Percentiles rank a stretch among this genome's conserved stretches.
phyloP scores from a whole-genome alignment of 371 early-diverging fungal species.

The Circinella umbellata region DNA sequence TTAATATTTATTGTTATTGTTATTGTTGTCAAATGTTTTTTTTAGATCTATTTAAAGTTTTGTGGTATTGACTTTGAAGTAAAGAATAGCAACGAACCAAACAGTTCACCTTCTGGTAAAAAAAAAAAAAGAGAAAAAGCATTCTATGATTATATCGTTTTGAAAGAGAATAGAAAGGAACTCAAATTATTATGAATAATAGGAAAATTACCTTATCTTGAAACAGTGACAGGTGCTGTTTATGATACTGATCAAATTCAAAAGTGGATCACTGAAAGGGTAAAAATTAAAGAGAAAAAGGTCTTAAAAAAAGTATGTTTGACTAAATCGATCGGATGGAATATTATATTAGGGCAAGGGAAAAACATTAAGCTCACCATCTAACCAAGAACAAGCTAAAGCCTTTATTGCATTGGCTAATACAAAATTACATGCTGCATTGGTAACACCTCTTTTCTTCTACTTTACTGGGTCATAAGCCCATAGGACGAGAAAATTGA shows the following conservation, averaged over 20 bases:
- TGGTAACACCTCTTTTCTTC: slow-evolving; percentile 28
- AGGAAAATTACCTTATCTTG: slow-evolving; percentile 51
- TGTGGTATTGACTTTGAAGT: slow-evolving; percentile 44
- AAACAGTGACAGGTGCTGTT: slow-evolving; percentile 41
- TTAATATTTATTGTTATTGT: neutral
- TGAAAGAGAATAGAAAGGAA: neutral
- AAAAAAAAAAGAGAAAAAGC: neutral
- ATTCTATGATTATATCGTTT: neutral
- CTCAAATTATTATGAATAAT: neutral
- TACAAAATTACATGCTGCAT: slow-evolving; percentile 47
- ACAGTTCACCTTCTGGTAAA: slow-evolving; percentile 48
- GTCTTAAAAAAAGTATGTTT: neutral
- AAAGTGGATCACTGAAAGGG: slow-evolving; percentile 46
- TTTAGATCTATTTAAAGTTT: slow-evolving; percentile 48
- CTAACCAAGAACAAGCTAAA: slow-evolving; percentile 39
- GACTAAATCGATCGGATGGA: no score
- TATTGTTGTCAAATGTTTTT: neutral
- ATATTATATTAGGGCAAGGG: slow-evolving; percentile 26
- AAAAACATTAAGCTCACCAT: slow-evolving; percentile 21
- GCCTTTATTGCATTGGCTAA: slow-evolving; percentile 47
- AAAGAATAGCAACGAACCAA: slow-evolving; percentile 46
- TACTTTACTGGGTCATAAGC: no score
- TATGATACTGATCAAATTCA: slow-evolving; percentile 39
- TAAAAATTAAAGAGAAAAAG: slow-evolving; percentile 9
- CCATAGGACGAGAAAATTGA: no score